Base-by-base conservation (phyloP, 345 rosid species). In the Lepidium aucheri region DNA sequence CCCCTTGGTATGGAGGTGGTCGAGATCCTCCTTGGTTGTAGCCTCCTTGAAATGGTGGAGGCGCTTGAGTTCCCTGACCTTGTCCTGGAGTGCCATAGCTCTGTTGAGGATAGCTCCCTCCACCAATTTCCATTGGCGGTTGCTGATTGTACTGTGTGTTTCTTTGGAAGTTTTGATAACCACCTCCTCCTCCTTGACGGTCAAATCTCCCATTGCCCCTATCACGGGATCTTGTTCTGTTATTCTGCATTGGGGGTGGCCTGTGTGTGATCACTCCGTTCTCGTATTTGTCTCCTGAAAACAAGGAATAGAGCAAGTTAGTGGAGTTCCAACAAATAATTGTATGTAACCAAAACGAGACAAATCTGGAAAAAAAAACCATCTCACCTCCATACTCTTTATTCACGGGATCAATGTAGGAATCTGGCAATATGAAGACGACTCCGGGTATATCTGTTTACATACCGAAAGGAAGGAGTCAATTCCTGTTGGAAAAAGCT, bases 351-450 rank as follows among this genome's bases (percentile, higher is more conserved):
- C 28, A 46, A 38, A 68, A 40, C 30, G 44, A 9, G 61, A 24
- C 13, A 20, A 16, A 7, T 26, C 39, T 16, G 22, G 1, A 20
- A 7, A 65, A 53, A 43, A 45, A 6, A 12, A 6, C 17, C 16
- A 40, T 12, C 69, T 70, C 32, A 91, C 99, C 97, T 86, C 96
- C 99, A 67, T 91, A 91, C 53, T 88, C 88, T 81, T 91, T 88
- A 69, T 87, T 94, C 42, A 38, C 77, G 3, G 95, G 93, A 82
- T 94, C 97, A 46, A 94, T 86, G 74, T 90, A 90, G 9, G 97
- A 94, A 77, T 94, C 99, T 1, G 99, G 97, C 67, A 91, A 75
- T 33, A 94, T 79, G 36, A 86, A 95, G 18, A 87, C 90, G 52
- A 87, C 99, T 60, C 95, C 93, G 0, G 91, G 93, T 6, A 91